Percentiles rank a stretch among this genome's conserved stretches.
Evolutionary conservation across 2,329 filamentous ascomycete genomes (phyloP).

Genomic region (Fusarium algeriense): DNA sequence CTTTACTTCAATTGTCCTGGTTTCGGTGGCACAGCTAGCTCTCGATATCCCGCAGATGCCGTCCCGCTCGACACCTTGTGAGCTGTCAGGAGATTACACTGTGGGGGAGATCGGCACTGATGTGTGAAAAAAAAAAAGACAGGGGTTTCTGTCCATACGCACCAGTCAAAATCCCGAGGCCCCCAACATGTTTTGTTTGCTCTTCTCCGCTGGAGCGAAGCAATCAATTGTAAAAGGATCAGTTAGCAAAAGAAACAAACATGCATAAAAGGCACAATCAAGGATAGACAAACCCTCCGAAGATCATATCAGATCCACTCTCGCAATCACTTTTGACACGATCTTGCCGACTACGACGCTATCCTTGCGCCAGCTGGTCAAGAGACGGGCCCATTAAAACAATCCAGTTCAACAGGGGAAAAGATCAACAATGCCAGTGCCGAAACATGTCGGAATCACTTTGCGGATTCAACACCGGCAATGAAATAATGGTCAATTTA

Average conservation of each 20-base stretch:
- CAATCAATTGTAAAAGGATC: not conserved
- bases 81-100: constrained; percentile 35
- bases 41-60: constrained; percentile 5
- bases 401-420: not conserved
- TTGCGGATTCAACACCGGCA: not conserved
- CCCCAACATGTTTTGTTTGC: not conserved
- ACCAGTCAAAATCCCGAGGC: not conserved
- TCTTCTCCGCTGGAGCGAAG: not conserved
- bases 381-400: not conserved
- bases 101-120: constrained; percentile 36
- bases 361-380: constrained; percentile 8
- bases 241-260: not conserved
- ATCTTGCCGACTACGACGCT: constrained; percentile 21
- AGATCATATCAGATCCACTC: not conserved
- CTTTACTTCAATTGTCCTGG: not conserved
- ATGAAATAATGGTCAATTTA: not conserved
- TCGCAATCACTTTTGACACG: constrained; percentile 6
- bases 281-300: not conserved
- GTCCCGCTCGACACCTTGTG: constrained; percentile 21
- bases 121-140: not conserved
- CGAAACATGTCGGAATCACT: constrained; percentile 23
- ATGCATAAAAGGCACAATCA: not conserved
- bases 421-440: constrained; percentile 11
- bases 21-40: not conserved
- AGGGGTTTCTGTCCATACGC: constrained; percentile 5